Percentiles rank a stretch among this genome's conserved stretches.
Conservation (phyloP, 257 asterid genomes). For the Paulownia fortunei region DNA sequence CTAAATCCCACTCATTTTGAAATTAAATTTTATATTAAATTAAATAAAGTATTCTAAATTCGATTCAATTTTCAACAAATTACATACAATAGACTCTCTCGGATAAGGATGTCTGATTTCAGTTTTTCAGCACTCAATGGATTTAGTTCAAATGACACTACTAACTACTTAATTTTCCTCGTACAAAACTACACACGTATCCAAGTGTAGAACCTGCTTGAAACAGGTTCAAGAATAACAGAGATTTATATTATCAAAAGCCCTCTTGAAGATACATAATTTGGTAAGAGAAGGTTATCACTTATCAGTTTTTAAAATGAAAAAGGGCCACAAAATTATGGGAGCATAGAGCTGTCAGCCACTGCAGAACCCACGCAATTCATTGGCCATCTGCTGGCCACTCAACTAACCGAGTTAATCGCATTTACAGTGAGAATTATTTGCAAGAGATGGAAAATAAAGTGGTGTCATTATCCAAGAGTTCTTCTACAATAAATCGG, state of each 20-base stretch:
- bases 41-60: no score
- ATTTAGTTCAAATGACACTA: no score
- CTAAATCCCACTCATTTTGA: no score
- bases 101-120: not conserved
- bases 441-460: not conserved
- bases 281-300: no score
- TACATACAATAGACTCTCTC: no score
- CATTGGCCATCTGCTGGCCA: slow-evolving; percentile 13
- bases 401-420: slow-evolving; percentile 36
- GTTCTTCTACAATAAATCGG: not conserved
- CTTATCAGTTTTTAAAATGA: not conserved
- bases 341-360: not conserved
- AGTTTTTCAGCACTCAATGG: not conserved
- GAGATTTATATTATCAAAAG: no score
- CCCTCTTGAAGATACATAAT: no score
- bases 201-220: no score
- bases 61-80: no score
- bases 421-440: slow-evolving; percentile 16
- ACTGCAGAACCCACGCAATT: not conserved
- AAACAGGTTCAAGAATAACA: no score
- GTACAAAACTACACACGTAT: not conserved
- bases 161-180: not conserved
- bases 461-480: not conserved
- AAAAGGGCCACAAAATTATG: not conserved
- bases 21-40: no score